Conservation (phyloP, 768 basidiomycete species). For the Pleurotus tuber-regium region DNA sequence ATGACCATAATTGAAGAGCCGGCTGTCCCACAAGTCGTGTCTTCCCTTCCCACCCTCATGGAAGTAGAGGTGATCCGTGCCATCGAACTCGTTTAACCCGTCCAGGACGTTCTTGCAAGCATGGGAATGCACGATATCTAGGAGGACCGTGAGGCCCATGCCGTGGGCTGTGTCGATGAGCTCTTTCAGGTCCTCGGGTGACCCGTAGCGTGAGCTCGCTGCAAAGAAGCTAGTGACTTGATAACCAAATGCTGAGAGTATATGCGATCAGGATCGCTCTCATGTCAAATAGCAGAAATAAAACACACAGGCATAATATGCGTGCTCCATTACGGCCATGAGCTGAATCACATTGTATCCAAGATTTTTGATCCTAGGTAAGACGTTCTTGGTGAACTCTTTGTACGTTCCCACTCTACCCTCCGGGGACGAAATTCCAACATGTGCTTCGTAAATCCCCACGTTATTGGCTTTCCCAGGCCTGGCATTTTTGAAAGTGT, state of each 20-base stretch:
- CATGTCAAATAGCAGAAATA: background rate
- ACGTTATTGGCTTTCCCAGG: conserved; percentile 65
- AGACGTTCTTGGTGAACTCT: conserved; percentile 83
- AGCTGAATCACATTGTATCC: conserved; percentile 98
- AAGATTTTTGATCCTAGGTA: conserved; percentile 85
- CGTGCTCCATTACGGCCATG: conserved; percentile 98
- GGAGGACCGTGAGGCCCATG: conserved; percentile 88
- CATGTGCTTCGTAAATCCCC: conserved; percentile 96
- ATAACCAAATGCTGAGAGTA: conserved; percentile 91
- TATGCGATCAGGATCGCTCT: conserved; percentile 6
- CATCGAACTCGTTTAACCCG: conserved; percentile 94
- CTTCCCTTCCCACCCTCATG: conserved; percentile 88
- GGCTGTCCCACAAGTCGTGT: conserved; percentile 97
- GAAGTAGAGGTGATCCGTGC: conserved; percentile 97
- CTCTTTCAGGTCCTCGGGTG: conserved; percentile 93
- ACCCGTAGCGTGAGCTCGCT: conserved; percentile 92
- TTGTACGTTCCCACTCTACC: conserved; percentile 90
- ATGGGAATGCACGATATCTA: conserved; percentile 98
- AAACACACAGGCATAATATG: conserved; percentile 90
- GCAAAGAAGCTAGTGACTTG: conserved; percentile 98
- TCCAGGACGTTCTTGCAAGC: conserved; percentile 97
- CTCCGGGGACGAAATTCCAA: conserved; percentile 93
- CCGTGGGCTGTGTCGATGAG: conserved; percentile 94
- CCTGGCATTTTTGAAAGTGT: conserved; percentile 78
- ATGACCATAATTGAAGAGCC: conserved; percentile 93